Percentiles rank a stretch among this genome's conserved stretches.
These are phyloP conservation scores for Populus davidiana DNA, from an alignment of 345 rosid genomes.

Conservation along the genomic window DNA sequence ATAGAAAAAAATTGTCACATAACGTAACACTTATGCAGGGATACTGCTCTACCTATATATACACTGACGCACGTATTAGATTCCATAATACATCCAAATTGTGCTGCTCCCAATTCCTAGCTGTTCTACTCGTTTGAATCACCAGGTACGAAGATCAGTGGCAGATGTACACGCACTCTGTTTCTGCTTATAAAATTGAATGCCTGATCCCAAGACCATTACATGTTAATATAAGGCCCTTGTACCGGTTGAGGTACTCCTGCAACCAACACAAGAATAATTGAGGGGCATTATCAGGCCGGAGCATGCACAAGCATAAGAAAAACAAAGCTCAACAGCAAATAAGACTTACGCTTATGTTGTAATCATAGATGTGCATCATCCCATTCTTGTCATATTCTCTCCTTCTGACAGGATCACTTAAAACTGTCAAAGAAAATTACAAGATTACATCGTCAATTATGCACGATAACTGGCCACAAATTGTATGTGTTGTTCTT, in stretches of 20 bases:
- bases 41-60: background rate
- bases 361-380: constrained; percentile 51
- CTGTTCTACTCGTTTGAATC: background rate
- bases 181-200: constrained; percentile 52
- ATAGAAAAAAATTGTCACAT: background rate
- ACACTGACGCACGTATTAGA: constrained; percentile 2
- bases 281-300: background rate
- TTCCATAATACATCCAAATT: background rate
- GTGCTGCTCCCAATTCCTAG: background rate
- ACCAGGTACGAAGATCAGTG: background rate
- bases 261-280: constrained; percentile 33
- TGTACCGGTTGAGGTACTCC: constrained; percentile 80
- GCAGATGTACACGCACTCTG: background rate
- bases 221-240: constrained; percentile 90
- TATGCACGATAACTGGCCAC: background rate
- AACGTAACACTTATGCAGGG: constrained; percentile 5
- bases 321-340: background rate
- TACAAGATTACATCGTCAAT: constrained; percentile 4
- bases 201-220: constrained; percentile 86
- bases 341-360: constrained; percentile 42
- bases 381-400: constrained; percentile 75
- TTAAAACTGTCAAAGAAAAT: constrained; percentile 52
- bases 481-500: background rate
- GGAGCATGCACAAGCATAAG: background rate
- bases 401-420: constrained; percentile 62